Base-by-base conservation (phyloP, 2,329 filamentous ascomycete species). In the Ambrosiella cleistominuta region DNA sequence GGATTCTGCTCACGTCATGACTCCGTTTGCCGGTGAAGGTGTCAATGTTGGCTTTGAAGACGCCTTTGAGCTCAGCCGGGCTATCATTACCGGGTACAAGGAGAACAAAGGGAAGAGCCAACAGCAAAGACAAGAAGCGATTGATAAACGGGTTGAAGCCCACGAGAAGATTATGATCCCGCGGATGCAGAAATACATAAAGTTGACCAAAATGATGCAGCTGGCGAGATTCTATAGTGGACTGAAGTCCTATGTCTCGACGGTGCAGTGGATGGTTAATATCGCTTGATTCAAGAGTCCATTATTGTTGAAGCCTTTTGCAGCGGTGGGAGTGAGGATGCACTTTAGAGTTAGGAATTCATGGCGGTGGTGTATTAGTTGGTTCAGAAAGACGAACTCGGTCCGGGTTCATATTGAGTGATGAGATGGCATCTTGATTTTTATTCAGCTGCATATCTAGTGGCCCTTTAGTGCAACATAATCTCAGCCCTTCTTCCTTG, bases 1-100 rank as follows among this genome's bases (percentile, higher is more conserved):
- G 4, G 79, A 83, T 62, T 76, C 79, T 0, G 79, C 79, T 7
- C 79, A 83, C 65, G 63, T 81, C 19, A 80, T 80, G 76, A 73
- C 74, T 0, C 76, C 76, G 0, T 79, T 75, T 61, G 75, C 75
- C 1, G 80, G 80, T 4, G 78, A 80, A 59, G 79, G 79, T 1
- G 78, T 81, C 35, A 82, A 83, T 63, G 68, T 74, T 17, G 78
- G 72, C 1, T 72, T 83, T 65, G 70, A 73, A 52, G 79, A 83
- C 64, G 73, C 78, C 7, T 65, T 75, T 61, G 66, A 72, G 19
- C 69, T 83, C 17, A 74, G 73, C 0, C 64, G 68, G 37, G 69
- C 70, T 6, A 74, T 79, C 61, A 64, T 70, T 54, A 60, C 61
- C 7, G 64, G 65, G 1, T 60, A 62, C 1, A 55, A 66, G 17